A percentile compares a stretch with the other conserved stretches of the same genome.
Conservation (phyloP, 2,329 filamentous ascomycete species). For the Pyrenochaeta sp. region DNA sequence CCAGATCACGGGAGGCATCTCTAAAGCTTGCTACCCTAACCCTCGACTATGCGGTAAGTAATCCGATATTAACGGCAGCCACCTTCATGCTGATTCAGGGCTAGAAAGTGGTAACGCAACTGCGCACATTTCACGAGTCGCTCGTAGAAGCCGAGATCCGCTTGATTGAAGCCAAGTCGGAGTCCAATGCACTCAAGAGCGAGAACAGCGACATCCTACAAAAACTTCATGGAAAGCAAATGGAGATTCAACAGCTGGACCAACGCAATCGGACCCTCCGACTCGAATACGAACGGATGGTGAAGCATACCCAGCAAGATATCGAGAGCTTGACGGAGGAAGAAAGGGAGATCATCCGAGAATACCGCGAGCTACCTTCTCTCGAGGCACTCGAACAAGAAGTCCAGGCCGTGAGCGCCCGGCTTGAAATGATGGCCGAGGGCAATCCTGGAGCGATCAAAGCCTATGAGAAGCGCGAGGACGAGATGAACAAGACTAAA, state of each 20-base stretch:
- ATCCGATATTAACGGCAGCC: neutral
- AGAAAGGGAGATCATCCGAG: conserved; percentile 30
- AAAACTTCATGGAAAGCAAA: conserved; percentile 45
- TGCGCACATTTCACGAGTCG: conserved; percentile 69
- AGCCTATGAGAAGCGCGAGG: conserved; percentile 66
- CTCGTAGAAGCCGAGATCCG: conserved; percentile 75
- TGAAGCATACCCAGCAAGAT: conserved; percentile 24
- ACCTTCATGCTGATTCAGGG: conserved; percentile 18
- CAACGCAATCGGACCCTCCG: conserved; percentile 15
- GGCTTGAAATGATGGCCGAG: conserved; percentile 80
- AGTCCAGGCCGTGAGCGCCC: conserved; percentile 76
- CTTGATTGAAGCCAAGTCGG: conserved; percentile 82
- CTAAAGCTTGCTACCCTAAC: conserved; percentile 49
- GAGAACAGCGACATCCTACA: conserved; percentile 60
- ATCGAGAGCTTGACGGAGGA: conserved; percentile 33
- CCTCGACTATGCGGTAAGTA: conserved; percentile 63
- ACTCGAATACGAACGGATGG: conserved; percentile 21
- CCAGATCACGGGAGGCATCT: conserved; percentile 49
- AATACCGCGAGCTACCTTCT: conserved; percentile 26
- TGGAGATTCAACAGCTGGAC: conserved; percentile 27
- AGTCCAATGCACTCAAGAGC: conserved; percentile 72
- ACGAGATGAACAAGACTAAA: conserved; percentile 72
- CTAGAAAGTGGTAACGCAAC: conserved; percentile 66
- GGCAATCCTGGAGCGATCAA: conserved; percentile 78
- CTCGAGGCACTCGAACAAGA: conserved; percentile 73